phyloP scores from a whole-genome alignment of 768 basidiomycete genomes.

The Agaricus blazei region DNA sequence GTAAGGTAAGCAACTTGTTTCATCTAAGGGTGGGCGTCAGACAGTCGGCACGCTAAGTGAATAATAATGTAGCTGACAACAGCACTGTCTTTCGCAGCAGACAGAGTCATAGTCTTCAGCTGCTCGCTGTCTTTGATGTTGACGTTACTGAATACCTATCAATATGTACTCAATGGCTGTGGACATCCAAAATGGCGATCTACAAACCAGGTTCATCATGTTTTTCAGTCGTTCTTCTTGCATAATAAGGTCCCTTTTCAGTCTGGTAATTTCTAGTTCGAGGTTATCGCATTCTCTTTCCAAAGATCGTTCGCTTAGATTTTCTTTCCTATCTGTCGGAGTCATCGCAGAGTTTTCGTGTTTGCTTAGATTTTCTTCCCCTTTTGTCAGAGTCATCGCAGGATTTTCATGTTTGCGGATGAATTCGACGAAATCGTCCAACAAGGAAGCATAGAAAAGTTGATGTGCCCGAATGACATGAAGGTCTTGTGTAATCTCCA shows the following conservation, averaged over 20 bases:
- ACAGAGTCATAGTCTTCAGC: slow-evolving; percentile 49
- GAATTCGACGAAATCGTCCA: slow-evolving; percentile 53
- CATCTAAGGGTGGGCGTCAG: slow-evolving; percentile 23
- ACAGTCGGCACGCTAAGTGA: neutral
- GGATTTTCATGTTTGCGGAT: slow-evolving; percentile 46
- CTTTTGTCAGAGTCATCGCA: slow-evolving; percentile 30
- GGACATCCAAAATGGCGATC: neutral
- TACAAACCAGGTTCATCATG: slow-evolving; percentile 44
- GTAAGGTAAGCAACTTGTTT: slow-evolving; percentile 58
- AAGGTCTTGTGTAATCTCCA: slow-evolving; percentile 46
- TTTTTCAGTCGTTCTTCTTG: slow-evolving; percentile 47
- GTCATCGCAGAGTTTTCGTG: slow-evolving; percentile 44
- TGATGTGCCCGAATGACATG: slow-evolving; percentile 58
- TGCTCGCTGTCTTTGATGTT: slow-evolving; percentile 51
- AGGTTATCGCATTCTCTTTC: slow-evolving; percentile 45
- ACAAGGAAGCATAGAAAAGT: slow-evolving; percentile 50
- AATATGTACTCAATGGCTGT: neutral
- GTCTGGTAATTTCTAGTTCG: slow-evolving; percentile 42
- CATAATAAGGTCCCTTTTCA: slow-evolving; percentile 34
- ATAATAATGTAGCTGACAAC: slow-evolving; percentile 7
- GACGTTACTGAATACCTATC: slow-evolving; percentile 53
- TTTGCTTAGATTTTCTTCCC: no score
- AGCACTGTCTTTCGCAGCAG: slow-evolving; percentile 43
- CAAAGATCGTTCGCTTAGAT: slow-evolving; percentile 29
- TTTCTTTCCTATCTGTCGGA: slow-evolving; percentile 15